Conservation (phyloP, 208 protist species). For the Porcisia hertigi region DNA sequence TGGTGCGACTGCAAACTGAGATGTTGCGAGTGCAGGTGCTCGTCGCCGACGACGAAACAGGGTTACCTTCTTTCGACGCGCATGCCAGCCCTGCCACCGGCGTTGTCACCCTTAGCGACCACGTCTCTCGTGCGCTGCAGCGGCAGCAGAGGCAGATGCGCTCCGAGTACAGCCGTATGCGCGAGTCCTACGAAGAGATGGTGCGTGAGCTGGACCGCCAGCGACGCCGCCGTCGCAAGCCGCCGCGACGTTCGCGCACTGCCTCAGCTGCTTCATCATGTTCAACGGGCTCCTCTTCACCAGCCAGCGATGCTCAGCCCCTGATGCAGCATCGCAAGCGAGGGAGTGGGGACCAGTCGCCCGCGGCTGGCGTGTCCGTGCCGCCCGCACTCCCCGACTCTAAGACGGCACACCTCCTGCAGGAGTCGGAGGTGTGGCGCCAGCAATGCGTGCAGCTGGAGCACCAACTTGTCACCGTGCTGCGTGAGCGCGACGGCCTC, state of each 20-base stretch:
- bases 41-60: constrained; percentile 11
- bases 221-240: constrained; percentile 16
- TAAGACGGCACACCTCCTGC: constrained; percentile 30
- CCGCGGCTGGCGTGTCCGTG: background rate
- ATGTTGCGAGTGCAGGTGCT: constrained; percentile 60
- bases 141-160: constrained; percentile 37
- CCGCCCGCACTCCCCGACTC: constrained; percentile 25
- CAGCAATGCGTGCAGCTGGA: constrained; percentile 77
- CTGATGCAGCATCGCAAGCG: background rate
- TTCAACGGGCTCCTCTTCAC: constrained; percentile 12
- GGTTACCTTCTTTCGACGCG: constrained; percentile 7
- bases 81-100: background rate
- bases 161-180: constrained; percentile 45
- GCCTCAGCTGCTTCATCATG: constrained; percentile 18
- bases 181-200: constrained; percentile 58
- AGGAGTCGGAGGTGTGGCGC: constrained; percentile 80
- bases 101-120: constrained; percentile 22
- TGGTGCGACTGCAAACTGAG: constrained; percentile 68
- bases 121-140: constrained; percentile 25
- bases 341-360: background rate
- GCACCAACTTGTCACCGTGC: constrained; percentile 55
- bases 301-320: background rate
- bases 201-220: constrained; percentile 40
- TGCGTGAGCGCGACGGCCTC: constrained; percentile 74
- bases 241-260: constrained; percentile 6